Base-by-base conservation (phyloP, 768 basidiomycete genomes). In the Lactarius vividus region DNA sequence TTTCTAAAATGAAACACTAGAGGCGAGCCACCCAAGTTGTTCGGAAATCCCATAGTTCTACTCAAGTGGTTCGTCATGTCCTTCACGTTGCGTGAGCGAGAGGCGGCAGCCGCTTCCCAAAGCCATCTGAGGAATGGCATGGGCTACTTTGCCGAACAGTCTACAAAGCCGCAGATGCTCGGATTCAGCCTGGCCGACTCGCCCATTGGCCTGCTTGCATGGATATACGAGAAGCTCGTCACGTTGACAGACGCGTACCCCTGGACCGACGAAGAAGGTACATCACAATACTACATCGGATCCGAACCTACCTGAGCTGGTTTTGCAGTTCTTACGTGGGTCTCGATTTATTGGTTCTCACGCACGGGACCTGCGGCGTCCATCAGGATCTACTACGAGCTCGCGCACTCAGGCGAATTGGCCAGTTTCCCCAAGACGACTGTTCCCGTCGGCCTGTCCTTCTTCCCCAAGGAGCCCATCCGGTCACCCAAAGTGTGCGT, bases 321-420 rank as follows among this genome's bases (percentile, higher is more conserved):
- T 26, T 49, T 49, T 11, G 11, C 62, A 85, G 86, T 87, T 1
- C 69, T 88, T 37, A 85, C 83, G 0, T 88, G 86, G 85, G 72
- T 85, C 23, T 85, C 84, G 3, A 77, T 85, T 15, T 85, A 83
- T 70, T 82, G 79, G 77, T 86, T 87, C 74, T 86, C 85, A 7
- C 80, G 81, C 9, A 77, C 81, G 0, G 85, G 85, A 0, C 85
- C 87, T 7, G 79, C 84, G 2, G 84, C 86, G 0, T 82, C 86
- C 0, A 23, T 82, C 10, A 77, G 85, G 15, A 85, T 86, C 23
- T 88, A 88, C 72, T 87, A 82, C 70, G 88, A 88, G 70, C 16
- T 62, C 18, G 9, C 46, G 44, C 46, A 5, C 9, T 23, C 46
- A 54, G 59, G 18, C 5, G 46, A 8, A 39, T 5, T 28, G 46